These are phyloP conservation scores for Lactarius tabidus DNA, from an alignment of 768 basidiomycete genomes.

Conservation along the genomic window DNA sequence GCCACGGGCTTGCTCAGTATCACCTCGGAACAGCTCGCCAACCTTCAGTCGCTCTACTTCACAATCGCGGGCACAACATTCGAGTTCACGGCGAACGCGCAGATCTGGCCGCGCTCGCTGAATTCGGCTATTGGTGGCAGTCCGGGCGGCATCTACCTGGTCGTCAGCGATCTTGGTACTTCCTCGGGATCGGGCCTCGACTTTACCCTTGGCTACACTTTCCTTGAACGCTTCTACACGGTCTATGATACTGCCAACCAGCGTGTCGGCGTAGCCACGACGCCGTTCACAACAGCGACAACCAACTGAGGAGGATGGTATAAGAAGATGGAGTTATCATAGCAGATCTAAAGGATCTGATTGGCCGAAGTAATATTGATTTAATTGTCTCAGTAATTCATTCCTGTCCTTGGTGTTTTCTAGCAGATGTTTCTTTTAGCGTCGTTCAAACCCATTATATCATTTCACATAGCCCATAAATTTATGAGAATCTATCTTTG, in stretches of 20 bases:
- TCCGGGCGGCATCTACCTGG: constrained; percentile 30
- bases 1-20: constrained; percentile 49
- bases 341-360: not conserved
- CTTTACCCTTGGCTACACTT: constrained; percentile 36
- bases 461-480: too few relatives aligned
- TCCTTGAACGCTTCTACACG: constrained; percentile 38
- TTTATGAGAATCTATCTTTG: too few relatives aligned
- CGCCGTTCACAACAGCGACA: constrained; percentile 32
- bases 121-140: constrained; percentile 33
- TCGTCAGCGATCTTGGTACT: constrained; percentile 31
- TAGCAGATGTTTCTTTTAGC: too few relatives aligned
- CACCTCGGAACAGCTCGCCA: constrained; percentile 46
- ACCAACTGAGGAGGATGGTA: constrained; percentile 29
- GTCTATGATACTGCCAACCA: constrained; percentile 34
- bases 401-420: too few relatives aligned
- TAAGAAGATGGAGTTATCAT: not conserved
- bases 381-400: too few relatives aligned
- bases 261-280: constrained; percentile 36
- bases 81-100: constrained; percentile 38
- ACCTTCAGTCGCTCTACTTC: constrained; percentile 56
- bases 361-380: too few relatives aligned
- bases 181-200: constrained; percentile 33
- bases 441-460: too few relatives aligned
- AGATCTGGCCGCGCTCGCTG: constrained; percentile 32
- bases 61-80: constrained; percentile 44